Evolutionary conservation across 2,329 filamentous ascomycete species (phyloP).

Genomic region (Clarireedia paspali): DNA sequence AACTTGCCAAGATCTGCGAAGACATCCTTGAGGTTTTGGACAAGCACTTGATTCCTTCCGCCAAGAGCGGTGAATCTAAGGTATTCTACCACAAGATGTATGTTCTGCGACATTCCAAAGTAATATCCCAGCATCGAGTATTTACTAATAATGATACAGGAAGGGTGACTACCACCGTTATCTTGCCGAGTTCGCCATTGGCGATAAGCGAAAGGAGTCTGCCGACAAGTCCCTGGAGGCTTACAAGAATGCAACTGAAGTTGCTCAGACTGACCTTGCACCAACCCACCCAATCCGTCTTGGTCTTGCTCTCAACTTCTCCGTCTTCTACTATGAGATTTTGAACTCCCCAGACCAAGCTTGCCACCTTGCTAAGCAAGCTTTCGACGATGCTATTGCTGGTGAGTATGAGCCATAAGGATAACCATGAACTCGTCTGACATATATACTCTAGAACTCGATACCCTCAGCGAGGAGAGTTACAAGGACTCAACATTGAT

Average conservation of each 20-base stretch:
- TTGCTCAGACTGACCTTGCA: conserved; percentile 94
- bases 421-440: too few relatives aligned
- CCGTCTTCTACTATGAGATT: conserved; percentile 99
- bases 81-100: conserved; percentile 99
- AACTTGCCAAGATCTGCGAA: conserved; percentile 97
- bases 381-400: conserved; percentile 96
- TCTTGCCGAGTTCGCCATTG: conserved; percentile 85
- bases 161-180: conserved; percentile 98
- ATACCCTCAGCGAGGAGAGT: conserved; percentile 94
- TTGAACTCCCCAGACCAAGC: conserved; percentile 95
- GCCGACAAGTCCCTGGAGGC: conserved; percentile 86
- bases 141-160: conserved; percentile 41
- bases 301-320: conserved; percentile 97
- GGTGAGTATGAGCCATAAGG: conserved; percentile 34
- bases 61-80: conserved; percentile 95
- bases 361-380: conserved; percentile 98
- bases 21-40: conserved; percentile 95
- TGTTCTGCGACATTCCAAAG: conserved; percentile 45
- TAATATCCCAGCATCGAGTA: conserved; percentile 4
- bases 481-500: conserved; percentile 99
- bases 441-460: conserved; percentile 51
- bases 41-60: conserved; percentile 88
- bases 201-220: conserved; percentile 85
- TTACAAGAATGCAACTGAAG: conserved; percentile 98
- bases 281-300: conserved; percentile 98